phyloP scores from a whole-genome alignment of 1,284 basidiomycete species.

The Agroathelia rolfsii region DNA sequence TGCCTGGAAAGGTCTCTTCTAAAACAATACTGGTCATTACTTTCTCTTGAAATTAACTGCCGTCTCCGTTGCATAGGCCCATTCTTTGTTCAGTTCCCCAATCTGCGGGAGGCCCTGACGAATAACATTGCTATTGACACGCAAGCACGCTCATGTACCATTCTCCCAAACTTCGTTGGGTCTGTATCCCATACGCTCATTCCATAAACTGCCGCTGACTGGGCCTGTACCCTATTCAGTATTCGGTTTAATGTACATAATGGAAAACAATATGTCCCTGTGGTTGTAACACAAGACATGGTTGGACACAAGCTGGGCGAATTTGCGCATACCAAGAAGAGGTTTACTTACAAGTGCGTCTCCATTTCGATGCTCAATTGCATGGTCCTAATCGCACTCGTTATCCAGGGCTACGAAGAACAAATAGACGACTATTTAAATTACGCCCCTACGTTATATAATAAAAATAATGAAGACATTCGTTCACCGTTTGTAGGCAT shows the following conservation, averaged over 20 bases:
- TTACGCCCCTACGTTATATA: too few relatives aligned
- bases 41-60: neutral
- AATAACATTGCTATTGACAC: constrained; percentile 86
- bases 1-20: constrained; percentile 30
- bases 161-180: constrained; percentile 94
- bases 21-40: too few relatives aligned
- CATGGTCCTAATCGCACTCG: too few relatives aligned
- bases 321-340: constrained; percentile 82
- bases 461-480: too few relatives aligned
- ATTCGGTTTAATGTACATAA: constrained; percentile 91
- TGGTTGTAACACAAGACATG: constrained; percentile 92
- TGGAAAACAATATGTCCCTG: constrained; percentile 83
- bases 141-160: constrained; percentile 83
- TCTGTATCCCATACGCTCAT: constrained; percentile 25
- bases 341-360: constrained; percentile 69
- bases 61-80: constrained; percentile 49
- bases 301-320: constrained; percentile 97
- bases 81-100: constrained; percentile 91
- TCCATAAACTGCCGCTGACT: neutral
- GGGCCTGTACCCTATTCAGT: too few relatives aligned
- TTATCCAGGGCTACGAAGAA: too few relatives aligned
- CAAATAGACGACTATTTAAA: too few relatives aligned
- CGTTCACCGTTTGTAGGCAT: too few relatives aligned
- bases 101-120: constrained; percentile 74
- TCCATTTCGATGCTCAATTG: too few relatives aligned